Percentiles rank a stretch among this genome's conserved stretches.
These are phyloP conservation scores for Fusarium continuum DNA, from an alignment of 2,329 filamentous ascomycete species.

Conservation along the genomic window DNA sequence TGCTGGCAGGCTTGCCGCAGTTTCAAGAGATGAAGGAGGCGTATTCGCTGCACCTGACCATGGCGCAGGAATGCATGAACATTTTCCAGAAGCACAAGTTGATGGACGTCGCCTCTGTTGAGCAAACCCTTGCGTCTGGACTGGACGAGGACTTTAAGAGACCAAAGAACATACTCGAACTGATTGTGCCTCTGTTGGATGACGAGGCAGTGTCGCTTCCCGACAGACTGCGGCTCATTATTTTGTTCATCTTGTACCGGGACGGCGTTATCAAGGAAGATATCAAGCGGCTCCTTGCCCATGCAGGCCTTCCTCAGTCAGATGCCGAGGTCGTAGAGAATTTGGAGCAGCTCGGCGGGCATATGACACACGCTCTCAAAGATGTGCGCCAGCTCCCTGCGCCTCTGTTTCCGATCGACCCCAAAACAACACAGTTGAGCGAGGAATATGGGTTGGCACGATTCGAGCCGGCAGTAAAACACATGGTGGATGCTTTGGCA, in stretches of 20 bases:
- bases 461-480: constrained; percentile 82
- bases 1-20: constrained; percentile 92
- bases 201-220: constrained; percentile 76
- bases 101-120: constrained; percentile 84
- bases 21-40: constrained; percentile 96
- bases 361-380: constrained; percentile 74
- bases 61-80: constrained; percentile 98
- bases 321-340: constrained; percentile 80
- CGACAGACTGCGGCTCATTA: constrained; percentile 85
- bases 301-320: constrained; percentile 78
- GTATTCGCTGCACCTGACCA: constrained; percentile 92
- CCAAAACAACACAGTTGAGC: constrained; percentile 61
- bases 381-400: constrained; percentile 73
- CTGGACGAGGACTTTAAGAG: constrained; percentile 92
- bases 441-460: constrained; percentile 89
- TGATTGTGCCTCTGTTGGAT: constrained; percentile 87
- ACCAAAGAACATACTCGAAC: constrained; percentile 86
- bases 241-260: constrained; percentile 85
- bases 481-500: constrained; percentile 80
- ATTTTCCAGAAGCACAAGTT: constrained; percentile 87
- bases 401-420: constrained; percentile 77
- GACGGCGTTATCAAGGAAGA: constrained; percentile 87
- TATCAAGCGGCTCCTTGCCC: constrained; percentile 82
- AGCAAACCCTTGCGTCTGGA: constrained; percentile 91
- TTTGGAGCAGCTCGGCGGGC: constrained; percentile 82